Conservation (phyloP, 2,329 filamentous ascomycete genomes). For the Microcyclospora pomicola region DNA sequence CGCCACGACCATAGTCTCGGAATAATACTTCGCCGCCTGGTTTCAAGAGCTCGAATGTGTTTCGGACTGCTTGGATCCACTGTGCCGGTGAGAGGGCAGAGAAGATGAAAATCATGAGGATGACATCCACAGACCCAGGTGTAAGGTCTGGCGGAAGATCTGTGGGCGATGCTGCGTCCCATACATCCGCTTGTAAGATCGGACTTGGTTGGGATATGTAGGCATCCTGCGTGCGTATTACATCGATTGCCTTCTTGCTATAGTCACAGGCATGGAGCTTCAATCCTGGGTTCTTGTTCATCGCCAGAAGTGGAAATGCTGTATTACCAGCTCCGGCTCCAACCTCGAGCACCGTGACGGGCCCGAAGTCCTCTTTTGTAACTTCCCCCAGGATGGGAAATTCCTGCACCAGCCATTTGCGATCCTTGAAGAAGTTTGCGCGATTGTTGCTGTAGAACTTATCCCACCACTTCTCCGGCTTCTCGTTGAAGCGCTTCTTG, state of each 20-base stretch:
- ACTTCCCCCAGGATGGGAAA: constrained; percentile 77
- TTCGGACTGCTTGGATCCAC: constrained; percentile 70
- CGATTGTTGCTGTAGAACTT: constrained; percentile 97
- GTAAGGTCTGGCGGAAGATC: constrained; percentile 60
- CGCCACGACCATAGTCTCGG: constrained; percentile 89
- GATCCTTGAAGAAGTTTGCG: constrained; percentile 95
- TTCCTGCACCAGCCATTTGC: constrained; percentile 93
- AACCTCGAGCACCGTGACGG: constrained; percentile 67
- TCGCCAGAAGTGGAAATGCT: constrained; percentile 75
- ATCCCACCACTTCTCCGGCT: constrained; percentile 96
- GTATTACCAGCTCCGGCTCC: constrained; percentile 94
- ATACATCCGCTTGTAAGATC: constrained; percentile 77
- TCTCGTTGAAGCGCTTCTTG: constrained; percentile 72
- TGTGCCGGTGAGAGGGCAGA: constrained; percentile 75
- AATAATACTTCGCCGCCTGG: constrained; percentile 89
- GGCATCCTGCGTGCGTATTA: constrained; percentile 68
- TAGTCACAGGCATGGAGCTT: constrained; percentile 93
- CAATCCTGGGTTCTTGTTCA: constrained; percentile 69
- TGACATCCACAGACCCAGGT: constrained; percentile 75
- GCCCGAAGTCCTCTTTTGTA: constrained; percentile 55
- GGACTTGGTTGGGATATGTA: constrained; percentile 43
- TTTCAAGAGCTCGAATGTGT: constrained; percentile 71
- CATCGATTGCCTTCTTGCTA: constrained; percentile 83
- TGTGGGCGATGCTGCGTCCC: constrained; percentile 61
- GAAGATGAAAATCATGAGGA: constrained; percentile 95